These are phyloP conservation scores for Beauveria scarabaeidicola DNA, from an alignment of 2,329 filamentous ascomycete genomes.

Conservation along the genomic window DNA sequence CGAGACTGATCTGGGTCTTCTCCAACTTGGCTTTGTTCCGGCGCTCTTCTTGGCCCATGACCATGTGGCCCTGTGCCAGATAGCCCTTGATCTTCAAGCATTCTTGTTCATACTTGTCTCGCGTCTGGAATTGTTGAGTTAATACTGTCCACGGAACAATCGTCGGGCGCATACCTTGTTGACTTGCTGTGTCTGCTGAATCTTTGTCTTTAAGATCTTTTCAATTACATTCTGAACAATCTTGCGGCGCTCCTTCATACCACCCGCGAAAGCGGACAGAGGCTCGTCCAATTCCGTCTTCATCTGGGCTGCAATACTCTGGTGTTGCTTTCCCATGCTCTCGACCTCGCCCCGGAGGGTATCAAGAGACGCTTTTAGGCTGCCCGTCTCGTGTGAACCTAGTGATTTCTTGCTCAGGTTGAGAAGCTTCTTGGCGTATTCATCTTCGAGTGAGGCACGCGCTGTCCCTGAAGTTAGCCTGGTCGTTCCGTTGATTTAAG, in stretches of 20 bases:
- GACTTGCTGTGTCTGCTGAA: constrained; percentile 79
- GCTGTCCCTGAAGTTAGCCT: constrained; percentile 37
- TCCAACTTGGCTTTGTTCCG: constrained; percentile 99
- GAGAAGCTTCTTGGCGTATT: constrained; percentile 84
- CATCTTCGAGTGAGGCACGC: constrained; percentile 89
- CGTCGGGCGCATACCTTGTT: constrained; percentile 62
- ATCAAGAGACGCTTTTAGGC: constrained; percentile 76
- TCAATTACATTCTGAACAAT: constrained; percentile 93
- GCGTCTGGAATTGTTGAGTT: constrained; percentile 45
- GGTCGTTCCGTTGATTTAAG: no score
- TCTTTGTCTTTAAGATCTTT: constrained; percentile 86
- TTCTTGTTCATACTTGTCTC: constrained; percentile 94
- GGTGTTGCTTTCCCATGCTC: constrained; percentile 87
- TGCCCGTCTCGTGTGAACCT: constrained; percentile 79
- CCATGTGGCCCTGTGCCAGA: constrained; percentile 97
- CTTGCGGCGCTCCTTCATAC: constrained; percentile 93
- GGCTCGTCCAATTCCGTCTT: constrained; percentile 94
- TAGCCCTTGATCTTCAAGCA: constrained; percentile 98
- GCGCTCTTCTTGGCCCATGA: constrained; percentile 97
- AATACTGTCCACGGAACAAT: neutral
- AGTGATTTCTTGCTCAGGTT: constrained; percentile 80
- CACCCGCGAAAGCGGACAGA: constrained; percentile 80
- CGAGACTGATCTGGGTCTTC: constrained; percentile 95
- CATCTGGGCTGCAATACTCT: constrained; percentile 86
- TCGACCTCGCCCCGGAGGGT: constrained; percentile 84